phyloP scores from a whole-genome alignment of 2,329 filamentous ascomycete species.

The Colletotrichum incanum region DNA sequence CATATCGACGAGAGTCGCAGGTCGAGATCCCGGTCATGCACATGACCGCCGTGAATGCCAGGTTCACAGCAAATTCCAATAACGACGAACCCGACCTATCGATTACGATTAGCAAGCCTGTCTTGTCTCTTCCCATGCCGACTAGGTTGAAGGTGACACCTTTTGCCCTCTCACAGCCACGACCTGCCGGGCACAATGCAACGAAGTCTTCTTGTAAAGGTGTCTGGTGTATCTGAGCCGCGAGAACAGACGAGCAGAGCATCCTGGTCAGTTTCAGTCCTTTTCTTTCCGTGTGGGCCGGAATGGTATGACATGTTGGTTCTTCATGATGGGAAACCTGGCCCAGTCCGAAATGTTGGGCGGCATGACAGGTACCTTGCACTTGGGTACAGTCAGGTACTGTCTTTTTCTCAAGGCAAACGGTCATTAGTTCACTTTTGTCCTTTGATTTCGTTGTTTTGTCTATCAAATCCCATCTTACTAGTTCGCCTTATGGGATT shows the following conservation, averaged over 20 bases:
- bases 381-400: background rate
- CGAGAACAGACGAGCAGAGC: background rate
- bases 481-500: background rate
- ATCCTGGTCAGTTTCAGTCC: too few species aligned
- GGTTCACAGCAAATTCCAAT: background rate
- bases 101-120: background rate
- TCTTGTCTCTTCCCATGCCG: background rate
- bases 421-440: constrained; percentile 15
- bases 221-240: background rate
- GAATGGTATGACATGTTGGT: background rate
- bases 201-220: background rate
- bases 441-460: constrained; percentile 1
- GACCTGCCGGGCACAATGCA: background rate
- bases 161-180: background rate
- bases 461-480: constrained; percentile 1
- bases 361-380: background rate
- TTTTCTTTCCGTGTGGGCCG: too few species aligned
- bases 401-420: background rate
- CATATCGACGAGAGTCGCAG: background rate
- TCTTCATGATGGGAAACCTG: background rate
- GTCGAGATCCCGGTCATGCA: background rate
- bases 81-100: background rate
- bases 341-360: too few species aligned
- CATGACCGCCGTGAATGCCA: background rate
- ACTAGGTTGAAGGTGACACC: background rate